These are phyloP conservation scores for Singerocomus inundabilis DNA, from an alignment of 1,284 basidiomycete species.

Conservation along the genomic window DNA sequence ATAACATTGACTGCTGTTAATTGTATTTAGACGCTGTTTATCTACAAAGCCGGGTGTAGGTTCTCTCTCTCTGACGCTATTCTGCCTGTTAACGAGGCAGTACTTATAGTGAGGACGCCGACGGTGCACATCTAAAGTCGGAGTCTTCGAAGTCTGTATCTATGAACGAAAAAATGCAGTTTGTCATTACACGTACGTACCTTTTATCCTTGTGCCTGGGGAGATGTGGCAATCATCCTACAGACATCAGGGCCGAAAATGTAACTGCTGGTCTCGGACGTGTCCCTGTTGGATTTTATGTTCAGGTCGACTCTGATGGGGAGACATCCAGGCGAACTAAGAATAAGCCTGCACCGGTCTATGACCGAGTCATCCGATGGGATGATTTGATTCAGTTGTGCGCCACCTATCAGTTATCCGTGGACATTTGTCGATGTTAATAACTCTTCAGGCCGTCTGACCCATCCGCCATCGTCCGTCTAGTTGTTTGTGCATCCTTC, in stretches of 20 bases:
- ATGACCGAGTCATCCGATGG: slow-evolving; percentile 7
- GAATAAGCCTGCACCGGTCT: neutral
- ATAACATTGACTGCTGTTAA: neutral
- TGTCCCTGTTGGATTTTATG: slow-evolving; percentile 9
- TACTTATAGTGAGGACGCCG: neutral
- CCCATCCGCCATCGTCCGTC: neutral
- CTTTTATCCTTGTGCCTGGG: neutral
- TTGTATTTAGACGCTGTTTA: neutral
- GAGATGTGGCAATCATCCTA: neutral
- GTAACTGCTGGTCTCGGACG: slow-evolving; percentile 4
- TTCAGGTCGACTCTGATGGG: neutral
- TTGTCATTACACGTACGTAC: slow-evolving; percentile 1
- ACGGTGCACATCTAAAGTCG: too few species aligned
- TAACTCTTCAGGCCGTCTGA: slow-evolving; percentile 6
- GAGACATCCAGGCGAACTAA: neutral
- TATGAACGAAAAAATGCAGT: neutral
- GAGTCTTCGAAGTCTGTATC: neutral
- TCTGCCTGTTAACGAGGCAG: neutral
- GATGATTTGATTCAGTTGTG: slow-evolving; percentile 9
- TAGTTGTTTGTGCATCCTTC: slow-evolving; percentile 15
- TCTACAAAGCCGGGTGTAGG: neutral
- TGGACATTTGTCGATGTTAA: neutral
- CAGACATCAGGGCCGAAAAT: slow-evolving; percentile 8
- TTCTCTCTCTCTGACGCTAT: neutral
- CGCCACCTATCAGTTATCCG: neutral